Base-by-base conservation (phyloP, 495 filamentous ascomycete species). In the Penicillium canescens region DNA sequence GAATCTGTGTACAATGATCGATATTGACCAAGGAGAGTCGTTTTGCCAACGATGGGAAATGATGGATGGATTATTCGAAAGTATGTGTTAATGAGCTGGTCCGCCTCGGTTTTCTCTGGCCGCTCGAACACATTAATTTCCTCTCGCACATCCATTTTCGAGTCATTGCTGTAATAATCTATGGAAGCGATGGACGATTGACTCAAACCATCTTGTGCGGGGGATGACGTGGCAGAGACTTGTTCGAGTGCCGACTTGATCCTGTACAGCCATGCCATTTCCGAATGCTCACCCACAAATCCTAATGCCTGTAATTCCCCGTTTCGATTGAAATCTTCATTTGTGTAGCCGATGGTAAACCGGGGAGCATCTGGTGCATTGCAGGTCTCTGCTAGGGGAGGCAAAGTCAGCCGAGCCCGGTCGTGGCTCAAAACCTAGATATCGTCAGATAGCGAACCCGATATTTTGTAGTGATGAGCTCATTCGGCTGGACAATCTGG, bases 231-330 rank as follows among this genome's bases (percentile, higher is more conserved):
- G 38, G 14, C 16, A 13, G 16, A 43, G n/a, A 42, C 54, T 16
- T 55, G 50, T 10, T 63, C 61, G 11, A 65, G 54, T n/a, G 61
- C 52, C 24, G 57, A 56, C 52, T 68, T 66, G 34, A 73, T 54
- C 45, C 68, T 61, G 59, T 79, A 77, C 28, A 85, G 65, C 84
- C 84, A 86, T 37, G 72, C 67, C 13, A 82, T 69, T 40, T 82
- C 81, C 2, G 82, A 86, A 43, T 78, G 82, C 49, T 82, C 83
- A 18, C 84, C 84, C 31, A 85, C 62, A 59, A 80, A 85, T 0
- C 84, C 84, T 36, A 76, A 79, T 2, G 70, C 65, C 42, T 73
- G 70, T 20, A 72, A 61, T 24, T 65, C 66, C 41, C 74, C 70
- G 50, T 72, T 76, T 8, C 69, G 72, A 54, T 82, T 81, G 26